Conservation (phyloP, 345 rosid genomes). For the Citrus glauca region DNA sequence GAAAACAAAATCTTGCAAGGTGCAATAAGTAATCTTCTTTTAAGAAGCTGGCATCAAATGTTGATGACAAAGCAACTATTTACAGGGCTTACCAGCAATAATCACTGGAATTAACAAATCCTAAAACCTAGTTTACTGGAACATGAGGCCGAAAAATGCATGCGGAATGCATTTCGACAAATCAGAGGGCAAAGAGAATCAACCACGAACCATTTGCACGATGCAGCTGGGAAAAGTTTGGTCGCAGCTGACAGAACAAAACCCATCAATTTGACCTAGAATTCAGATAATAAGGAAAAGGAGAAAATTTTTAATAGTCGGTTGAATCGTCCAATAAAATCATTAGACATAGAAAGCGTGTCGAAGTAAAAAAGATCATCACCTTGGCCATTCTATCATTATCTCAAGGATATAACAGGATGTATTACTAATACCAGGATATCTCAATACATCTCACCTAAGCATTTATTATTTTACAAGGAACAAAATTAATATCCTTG, state of each 20-base stretch:
- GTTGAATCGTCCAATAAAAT: not conserved
- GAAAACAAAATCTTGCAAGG: not conserved
- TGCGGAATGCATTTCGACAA: not conserved
- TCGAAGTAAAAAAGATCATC: not conserved
- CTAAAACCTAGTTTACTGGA: conserved; percentile 6
- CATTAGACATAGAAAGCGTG: not conserved
- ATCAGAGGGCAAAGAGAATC: not conserved
- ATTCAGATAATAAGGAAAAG: not conserved
- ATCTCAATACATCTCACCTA: not conserved
- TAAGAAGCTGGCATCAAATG: not conserved
- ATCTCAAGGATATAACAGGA: not conserved
- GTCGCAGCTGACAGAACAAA: conserved; percentile 2
- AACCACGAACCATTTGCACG: conserved; percentile 4
- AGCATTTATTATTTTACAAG: not conserved
- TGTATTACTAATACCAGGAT: not conserved
- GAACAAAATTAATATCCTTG: not conserved
- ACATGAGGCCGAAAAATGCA: not conserved
- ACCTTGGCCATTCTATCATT: not conserved
- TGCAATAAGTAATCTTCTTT: not conserved
- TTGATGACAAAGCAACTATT: conserved; percentile 4
- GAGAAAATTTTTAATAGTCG: not conserved
- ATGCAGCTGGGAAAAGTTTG: not conserved
- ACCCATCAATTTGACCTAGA: not conserved
- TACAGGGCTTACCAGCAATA: conserved; percentile 19
- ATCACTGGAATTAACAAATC: not conserved